Evolutionary conservation across 108 stramenopile genomes (phyloP).

Genomic region (Nitzschia sp.): DNA sequence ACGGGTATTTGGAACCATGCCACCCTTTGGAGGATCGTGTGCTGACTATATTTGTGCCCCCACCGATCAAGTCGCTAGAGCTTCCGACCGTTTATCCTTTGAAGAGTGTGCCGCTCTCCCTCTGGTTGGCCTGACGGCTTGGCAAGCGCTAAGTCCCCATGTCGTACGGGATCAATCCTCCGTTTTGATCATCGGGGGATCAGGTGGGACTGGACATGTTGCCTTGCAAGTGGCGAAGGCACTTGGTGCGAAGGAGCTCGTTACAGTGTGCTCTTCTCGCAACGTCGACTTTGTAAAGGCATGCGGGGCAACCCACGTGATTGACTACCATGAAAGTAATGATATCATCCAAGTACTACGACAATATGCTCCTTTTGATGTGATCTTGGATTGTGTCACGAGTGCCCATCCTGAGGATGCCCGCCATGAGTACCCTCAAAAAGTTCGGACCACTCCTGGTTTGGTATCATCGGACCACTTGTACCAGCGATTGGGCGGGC

Average conservation of each 20-base stretch:
- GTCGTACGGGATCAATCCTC: conserved; percentile 6
- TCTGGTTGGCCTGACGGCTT: conserved; percentile 53
- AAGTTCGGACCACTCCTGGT: neutral
- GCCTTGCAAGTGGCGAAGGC: conserved; percentile 49
- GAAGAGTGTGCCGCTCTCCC: conserved; percentile 48
- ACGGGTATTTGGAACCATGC: conserved; percentile 46
- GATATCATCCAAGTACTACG: neutral
- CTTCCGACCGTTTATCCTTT: conserved; percentile 18
- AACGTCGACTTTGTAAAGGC: conserved; percentile 38
- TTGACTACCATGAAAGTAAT: conserved; percentile 31
- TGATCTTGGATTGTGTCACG: conserved; percentile 53
- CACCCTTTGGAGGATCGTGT: conserved; percentile 45
- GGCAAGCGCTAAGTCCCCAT: conserved; percentile 45
- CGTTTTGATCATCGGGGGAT: conserved; percentile 52
- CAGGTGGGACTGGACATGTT: conserved; percentile 59
- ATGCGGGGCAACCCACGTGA: conserved; percentile 41
- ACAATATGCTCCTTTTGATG: conserved; percentile 31
- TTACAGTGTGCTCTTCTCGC: conserved; percentile 33
- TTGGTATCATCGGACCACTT: neutral
- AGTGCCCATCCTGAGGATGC: conserved; percentile 46
- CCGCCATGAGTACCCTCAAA: conserved; percentile 15
- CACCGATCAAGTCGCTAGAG: conserved; percentile 40
- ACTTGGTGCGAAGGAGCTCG: conserved; percentile 30
- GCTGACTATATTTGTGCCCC: conserved; percentile 42
- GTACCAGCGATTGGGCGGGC: conserved; percentile 41